phyloP scores from a whole-genome alignment of 1,284 basidiomycete species.

The Pholiota adiposa region DNA sequence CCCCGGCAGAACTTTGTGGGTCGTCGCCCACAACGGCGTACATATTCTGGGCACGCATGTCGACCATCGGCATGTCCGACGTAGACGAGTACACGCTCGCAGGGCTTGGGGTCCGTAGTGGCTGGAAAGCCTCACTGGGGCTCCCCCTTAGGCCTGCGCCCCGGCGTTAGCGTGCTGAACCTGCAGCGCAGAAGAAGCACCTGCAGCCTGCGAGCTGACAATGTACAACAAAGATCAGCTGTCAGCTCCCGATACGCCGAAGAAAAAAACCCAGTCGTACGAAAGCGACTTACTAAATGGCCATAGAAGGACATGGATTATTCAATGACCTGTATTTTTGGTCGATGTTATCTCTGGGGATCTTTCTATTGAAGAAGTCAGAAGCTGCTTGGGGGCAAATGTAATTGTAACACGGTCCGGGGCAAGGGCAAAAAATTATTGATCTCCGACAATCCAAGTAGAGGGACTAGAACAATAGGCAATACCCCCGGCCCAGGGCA shows the following conservation, averaged over 20 bases:
- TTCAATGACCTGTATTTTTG: background rate
- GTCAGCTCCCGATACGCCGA: background rate
- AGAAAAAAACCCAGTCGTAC: background rate
- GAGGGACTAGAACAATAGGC: background rate
- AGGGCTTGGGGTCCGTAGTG: background rate
- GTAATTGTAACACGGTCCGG: background rate
- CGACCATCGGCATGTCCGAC: background rate
- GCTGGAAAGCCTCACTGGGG: background rate
- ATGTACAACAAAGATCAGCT: background rate
- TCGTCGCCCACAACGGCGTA: background rate
- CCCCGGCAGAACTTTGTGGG: background rate
- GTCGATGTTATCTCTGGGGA: conserved; percentile 3
- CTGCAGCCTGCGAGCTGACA: background rate
- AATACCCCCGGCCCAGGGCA: background rate
- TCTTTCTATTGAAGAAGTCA: conserved; percentile 1
- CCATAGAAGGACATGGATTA: background rate
- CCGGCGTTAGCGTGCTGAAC: background rate
- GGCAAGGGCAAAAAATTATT: background rate
- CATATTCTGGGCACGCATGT: background rate
- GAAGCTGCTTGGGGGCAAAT: background rate
- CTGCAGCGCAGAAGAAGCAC: background rate
- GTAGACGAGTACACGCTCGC: background rate
- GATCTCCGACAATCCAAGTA: background rate
- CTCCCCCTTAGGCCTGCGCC: background rate
- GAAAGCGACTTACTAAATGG: conserved; percentile 2